A percentile compares a stretch with the other conserved stretches of the same genome.
Evolutionary conservation across 805 yeast genomes (phyloP).

Genomic region (Pichia exigua): DNA sequence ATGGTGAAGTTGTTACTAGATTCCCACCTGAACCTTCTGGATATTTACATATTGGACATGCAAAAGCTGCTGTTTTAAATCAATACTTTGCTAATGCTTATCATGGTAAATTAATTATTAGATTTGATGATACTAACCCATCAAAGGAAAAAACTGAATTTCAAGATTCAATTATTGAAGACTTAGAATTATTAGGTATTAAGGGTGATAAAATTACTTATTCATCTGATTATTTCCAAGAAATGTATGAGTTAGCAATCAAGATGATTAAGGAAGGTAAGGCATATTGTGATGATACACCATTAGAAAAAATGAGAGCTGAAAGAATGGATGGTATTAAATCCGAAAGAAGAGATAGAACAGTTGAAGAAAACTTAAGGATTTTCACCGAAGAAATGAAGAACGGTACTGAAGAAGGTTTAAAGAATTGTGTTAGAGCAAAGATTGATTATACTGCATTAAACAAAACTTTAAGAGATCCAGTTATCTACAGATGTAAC

Average conservation of each 20-base stretch:
- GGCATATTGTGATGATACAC: conserved; percentile 97
- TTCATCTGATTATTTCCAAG: conserved; percentile 89
- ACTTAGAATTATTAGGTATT: conserved; percentile 81
- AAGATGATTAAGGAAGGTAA: conserved; percentile 89
- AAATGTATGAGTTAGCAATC: conserved; percentile 82
- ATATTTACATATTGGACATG: conserved; percentile 97
- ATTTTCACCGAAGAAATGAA: conserved; percentile 89
- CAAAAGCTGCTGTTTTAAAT: conserved; percentile 94
- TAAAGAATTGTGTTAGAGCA: conserved; percentile 91
- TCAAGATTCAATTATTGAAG: conserved; percentile 91
- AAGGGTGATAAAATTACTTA: conserved; percentile 83
- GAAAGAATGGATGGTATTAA: conserved; percentile 98
- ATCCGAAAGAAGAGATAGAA: conserved; percentile 83
- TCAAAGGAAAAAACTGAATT: conserved; percentile 92
- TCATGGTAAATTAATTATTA: conserved; percentile 91
- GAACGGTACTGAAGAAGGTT: conserved; percentile 87
- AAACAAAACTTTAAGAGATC: conserved; percentile 95
- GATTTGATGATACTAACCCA: conserved; percentile 98
- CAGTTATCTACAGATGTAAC: conserved; percentile 96
- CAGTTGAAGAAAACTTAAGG: conserved; percentile 84
- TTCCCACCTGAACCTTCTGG: conserved; percentile 99
- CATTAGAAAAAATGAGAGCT: conserved; percentile 91
- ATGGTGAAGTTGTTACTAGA: conserved; percentile 95
- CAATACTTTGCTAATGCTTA: conserved; percentile 94
- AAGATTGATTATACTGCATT: conserved; percentile 86